Conservation (phyloP, 148 eudicot species). For the Heliosperma pusillum region DNA sequence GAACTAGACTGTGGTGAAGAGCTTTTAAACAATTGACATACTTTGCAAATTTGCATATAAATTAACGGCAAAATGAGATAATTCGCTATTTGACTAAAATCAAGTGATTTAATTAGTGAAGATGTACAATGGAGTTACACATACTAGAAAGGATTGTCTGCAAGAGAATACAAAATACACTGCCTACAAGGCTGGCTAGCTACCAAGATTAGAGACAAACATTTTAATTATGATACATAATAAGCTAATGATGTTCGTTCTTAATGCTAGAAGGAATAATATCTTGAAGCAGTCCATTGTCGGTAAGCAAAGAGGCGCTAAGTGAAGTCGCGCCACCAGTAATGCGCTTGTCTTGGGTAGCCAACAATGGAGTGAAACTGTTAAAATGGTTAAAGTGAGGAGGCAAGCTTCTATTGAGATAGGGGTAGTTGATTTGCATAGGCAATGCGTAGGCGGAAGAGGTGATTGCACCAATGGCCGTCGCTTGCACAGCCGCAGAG, state of each 20-base stretch:
- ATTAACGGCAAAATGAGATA: no score
- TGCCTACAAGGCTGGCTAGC: slow-evolving; percentile 16
- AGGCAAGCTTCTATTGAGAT: slow-evolving; percentile 21
- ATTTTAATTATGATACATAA: neutral
- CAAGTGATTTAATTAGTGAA: neutral
- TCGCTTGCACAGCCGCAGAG: slow-evolving; percentile 29
- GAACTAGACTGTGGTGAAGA: no score
- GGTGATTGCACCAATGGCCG: neutral
- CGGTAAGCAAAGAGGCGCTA: slow-evolving; percentile 29
- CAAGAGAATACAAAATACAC: slow-evolving; percentile 16
- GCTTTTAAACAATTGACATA: no score
- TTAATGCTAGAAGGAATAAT: slow-evolving; percentile 36
- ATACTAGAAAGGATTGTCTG: neutral
- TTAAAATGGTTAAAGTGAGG: slow-evolving; percentile 24
- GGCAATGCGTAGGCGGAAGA: slow-evolving; percentile 23
- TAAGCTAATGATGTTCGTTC: slow-evolving; percentile 18
- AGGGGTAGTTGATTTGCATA: slow-evolving; percentile 15
- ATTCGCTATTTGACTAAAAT: no score
- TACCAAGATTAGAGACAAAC: slow-evolving; percentile 16
- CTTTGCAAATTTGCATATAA: no score
- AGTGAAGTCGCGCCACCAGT: slow-evolving; percentile 5
- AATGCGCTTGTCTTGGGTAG: slow-evolving; percentile 25
- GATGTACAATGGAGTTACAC: neutral
- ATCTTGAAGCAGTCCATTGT: slow-evolving; percentile 65
- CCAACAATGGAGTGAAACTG: slow-evolving; percentile 10